These are phyloP conservation scores for Trichoderma polysporum DNA, from an alignment of 2,329 filamentous ascomycete genomes.

Conservation along the genomic window DNA sequence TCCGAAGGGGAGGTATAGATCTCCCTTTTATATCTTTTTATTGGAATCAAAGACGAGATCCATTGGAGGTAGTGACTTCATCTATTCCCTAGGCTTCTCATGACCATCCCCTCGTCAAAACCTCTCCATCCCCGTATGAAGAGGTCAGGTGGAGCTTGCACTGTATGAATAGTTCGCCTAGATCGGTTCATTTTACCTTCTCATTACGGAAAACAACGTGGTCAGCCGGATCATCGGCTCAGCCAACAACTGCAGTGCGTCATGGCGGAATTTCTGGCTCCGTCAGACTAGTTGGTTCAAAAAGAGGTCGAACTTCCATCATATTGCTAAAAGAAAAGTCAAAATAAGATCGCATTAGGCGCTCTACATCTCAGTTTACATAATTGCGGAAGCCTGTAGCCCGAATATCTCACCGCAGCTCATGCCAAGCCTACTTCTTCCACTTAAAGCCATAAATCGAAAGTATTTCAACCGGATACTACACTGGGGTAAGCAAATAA, in stretches of 20 bases:
- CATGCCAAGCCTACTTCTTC: background rate
- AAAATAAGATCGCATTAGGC: background rate
- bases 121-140: background rate
- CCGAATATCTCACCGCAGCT: background rate
- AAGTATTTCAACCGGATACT: background rate
- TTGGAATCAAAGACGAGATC: background rate
- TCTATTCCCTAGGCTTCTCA: background rate
- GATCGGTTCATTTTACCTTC: background rate
- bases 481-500: background rate
- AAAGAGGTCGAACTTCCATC: background rate
- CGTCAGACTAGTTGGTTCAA: background rate
- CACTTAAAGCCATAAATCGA: background rate
- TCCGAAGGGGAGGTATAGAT: background rate
- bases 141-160: background rate
- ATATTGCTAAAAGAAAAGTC: background rate
- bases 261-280: background rate
- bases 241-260: background rate
- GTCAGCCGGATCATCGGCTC: conserved; percentile 1
- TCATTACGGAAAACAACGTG: background rate
- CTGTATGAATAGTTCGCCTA: background rate
- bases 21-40: background rate
- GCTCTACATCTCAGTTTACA: background rate
- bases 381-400: background rate
- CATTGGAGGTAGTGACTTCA: background rate
- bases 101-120: background rate